Base-by-base conservation (phyloP, 2,329 filamentous ascomycete genomes). In the Scolecobasidium constrictum region DNA sequence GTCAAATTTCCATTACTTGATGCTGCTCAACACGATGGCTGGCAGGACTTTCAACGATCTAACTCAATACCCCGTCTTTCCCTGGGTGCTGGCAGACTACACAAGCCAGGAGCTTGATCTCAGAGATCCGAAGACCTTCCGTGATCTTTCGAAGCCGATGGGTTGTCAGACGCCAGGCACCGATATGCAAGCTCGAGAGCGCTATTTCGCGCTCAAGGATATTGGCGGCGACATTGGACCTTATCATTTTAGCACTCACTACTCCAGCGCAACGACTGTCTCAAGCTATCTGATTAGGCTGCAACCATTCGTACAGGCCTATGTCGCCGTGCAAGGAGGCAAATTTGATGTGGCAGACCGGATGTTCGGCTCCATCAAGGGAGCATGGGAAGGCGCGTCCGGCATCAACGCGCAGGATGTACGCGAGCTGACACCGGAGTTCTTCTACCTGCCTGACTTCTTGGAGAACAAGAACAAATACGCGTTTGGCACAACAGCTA, bases 181-280 rank as follows among this genome's bases (percentile, higher is more conserved):
- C 49, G 83, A 93, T 49, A 69, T 76, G 0, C 85, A 87, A 5
- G 94, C 92, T 54, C 74, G 78, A 40, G 84, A 93, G 53, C 78
- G 87, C 21, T 96, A 94, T 59, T 78, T 81, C 50, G 84, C 86
- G 13, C 81, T 98, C 58, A 81, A 81, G 1, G 92, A 96, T 57
- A 94, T 98, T 71, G 86, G 82, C 5, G 88, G 94, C 50, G 65
- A 69, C 34, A 72, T 71, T 44, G 71, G 73, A 36, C 81, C 84
- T 1, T 98, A 95, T 58, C 92, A 98, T 58, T 98, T 96, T 52
- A 92, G 92, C 15, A 98, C 93, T 0, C 93, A 98, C 59, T 98
- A 98, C 60, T 96, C 92, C 1, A 96, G 92, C 2, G 92, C 92
- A 5, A 98, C 96, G 92, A 95, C 94, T 46, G 92, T 98, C 5